phyloP scores from a whole-genome alignment of 805 yeast genomes.

The Candida fluviatilis region DNA sequence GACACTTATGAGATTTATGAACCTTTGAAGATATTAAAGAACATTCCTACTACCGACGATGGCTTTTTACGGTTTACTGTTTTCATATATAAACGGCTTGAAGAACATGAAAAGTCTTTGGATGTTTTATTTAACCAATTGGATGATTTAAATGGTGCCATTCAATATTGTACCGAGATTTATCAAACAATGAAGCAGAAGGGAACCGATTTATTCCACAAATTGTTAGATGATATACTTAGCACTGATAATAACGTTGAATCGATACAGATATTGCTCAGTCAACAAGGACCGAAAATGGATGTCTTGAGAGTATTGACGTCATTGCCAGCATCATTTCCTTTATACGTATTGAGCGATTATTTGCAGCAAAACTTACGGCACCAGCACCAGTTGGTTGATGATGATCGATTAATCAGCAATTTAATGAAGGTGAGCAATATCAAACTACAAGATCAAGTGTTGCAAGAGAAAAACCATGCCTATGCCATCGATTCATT shows the following conservation, averaged over 20 bases:
- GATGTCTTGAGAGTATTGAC: constrained; percentile 42
- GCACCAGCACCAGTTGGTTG: constrained; percentile 32
- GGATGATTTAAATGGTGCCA: constrained; percentile 53
- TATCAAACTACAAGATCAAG: constrained; percentile 41
- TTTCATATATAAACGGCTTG: constrained; percentile 53
- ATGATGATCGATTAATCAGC: constrained; percentile 38
- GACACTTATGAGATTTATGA: constrained; percentile 28
- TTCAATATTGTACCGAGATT: constrained; percentile 54
- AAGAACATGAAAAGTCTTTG: constrained; percentile 60
- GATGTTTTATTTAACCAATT: constrained; percentile 56
- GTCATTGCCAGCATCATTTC: constrained; percentile 48
- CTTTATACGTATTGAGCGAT: constrained; percentile 37
- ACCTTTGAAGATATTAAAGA: constrained; percentile 31
- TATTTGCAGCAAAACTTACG: constrained; percentile 47
- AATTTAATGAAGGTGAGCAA: constrained; percentile 53
- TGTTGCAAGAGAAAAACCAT: constrained; percentile 34
- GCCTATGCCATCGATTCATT: constrained; percentile 36
- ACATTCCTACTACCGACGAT: constrained; percentile 30
- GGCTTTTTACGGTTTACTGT: constrained; percentile 46
- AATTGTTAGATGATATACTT: constrained; percentile 46
- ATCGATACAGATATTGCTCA: constrained; percentile 37
- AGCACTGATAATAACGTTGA: constrained; percentile 31
- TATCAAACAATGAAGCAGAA: constrained; percentile 19
- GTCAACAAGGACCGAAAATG: constrained; percentile 46
- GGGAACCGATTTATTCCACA: constrained; percentile 47